These are phyloP conservation scores for Thelephora aurantiotincta DNA, from an alignment of 768 basidiomycete genomes.

Conservation along the genomic window DNA sequence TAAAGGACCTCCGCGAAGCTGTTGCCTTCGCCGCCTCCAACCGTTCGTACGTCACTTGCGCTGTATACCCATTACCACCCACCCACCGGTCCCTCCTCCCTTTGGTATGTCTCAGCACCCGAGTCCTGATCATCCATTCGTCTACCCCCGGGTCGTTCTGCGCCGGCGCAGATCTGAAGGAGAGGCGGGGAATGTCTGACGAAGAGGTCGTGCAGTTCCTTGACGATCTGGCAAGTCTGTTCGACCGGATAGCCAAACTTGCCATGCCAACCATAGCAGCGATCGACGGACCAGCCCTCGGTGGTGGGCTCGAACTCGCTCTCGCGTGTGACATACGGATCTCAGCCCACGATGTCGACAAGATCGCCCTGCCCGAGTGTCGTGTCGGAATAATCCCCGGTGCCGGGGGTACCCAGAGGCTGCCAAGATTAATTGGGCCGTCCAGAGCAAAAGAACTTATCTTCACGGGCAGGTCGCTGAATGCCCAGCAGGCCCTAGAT, in stretches of 20 bases:
- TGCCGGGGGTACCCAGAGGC: slow-evolving; percentile 80
- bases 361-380: slow-evolving; percentile 80
- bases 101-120: slow-evolving; percentile 30
- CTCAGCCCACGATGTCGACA: slow-evolving; percentile 42
- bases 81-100: slow-evolving; percentile 1
- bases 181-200: slow-evolving; percentile 70
- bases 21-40: slow-evolving; percentile 54
- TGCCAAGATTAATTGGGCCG: slow-evolving; percentile 61
- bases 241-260: slow-evolving; percentile 65
- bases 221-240: slow-evolving; percentile 48
- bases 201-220: slow-evolving; percentile 68
- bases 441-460: slow-evolving; percentile 79
- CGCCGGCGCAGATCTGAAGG: slow-evolving; percentile 80
- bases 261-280: slow-evolving; percentile 86
- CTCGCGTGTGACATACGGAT: slow-evolving; percentile 86
- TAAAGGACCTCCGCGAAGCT: slow-evolving; percentile 63
- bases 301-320: slow-evolving; percentile 79
- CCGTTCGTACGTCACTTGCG: slow-evolving; percentile 31
- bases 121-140: slow-evolving; percentile 76
- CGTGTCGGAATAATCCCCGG: slow-evolving; percentile 76
- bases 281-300: slow-evolving; percentile 86
- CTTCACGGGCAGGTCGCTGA: slow-evolving; percentile 63
- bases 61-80: neutral
- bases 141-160: slow-evolving; percentile 69
- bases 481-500: slow-evolving; percentile 51